Evolutionary conservation across 2,329 filamentous ascomycete species (phyloP), one percentile per base, ranked within the genome.

Genomic region (Diaporthe citrichinensis): DNA sequence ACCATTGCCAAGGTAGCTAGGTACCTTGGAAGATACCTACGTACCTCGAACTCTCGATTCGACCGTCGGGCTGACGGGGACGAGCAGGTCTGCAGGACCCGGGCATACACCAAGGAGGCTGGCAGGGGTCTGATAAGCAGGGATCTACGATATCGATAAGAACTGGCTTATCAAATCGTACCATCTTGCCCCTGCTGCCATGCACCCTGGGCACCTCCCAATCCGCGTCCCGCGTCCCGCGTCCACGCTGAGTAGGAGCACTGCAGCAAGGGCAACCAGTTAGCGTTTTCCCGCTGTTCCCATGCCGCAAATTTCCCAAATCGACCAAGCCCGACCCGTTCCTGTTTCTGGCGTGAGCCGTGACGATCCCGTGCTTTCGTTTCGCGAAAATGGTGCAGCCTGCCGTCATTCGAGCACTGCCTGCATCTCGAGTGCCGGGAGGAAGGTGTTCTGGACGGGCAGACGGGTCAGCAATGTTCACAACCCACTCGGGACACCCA

Each of bases 271-370:
- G 28, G 41, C 61, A 34, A 15, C 8, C n/a, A 36, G 10, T 67
- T 46, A 46, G 59, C 39, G 25, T 67, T 41, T 51, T 51, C 61
- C 62, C 62, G 62, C 62, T 17, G 23, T 51, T 55, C 49, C 65
- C 65, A 41, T 69, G 65, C 23, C 34, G 31, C 46, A 55, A 41
- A 69, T 69, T 69, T 69, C 65, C 65, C 41, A 69, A 69, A 41
- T 55, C 65, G 65, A 55, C n/a, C 49, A 55, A 69, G 49, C 65
- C 62, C 49, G 65, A 55, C 65, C 34, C 23, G 65, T 69, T 55
- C 65, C 65, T 69, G 65, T 41, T 69, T 69, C 49, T 41, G 15
- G 49, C 31, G 8, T 28, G 49, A 41, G 34, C 65, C 28, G 31
- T 67, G 49, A 6, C 15, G 34, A 69, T 69, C 65, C 8, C 5